Base-by-base conservation (phyloP, 202 grass and related monocot genomes). In the Dendrocalamus latiflorus region DNA sequence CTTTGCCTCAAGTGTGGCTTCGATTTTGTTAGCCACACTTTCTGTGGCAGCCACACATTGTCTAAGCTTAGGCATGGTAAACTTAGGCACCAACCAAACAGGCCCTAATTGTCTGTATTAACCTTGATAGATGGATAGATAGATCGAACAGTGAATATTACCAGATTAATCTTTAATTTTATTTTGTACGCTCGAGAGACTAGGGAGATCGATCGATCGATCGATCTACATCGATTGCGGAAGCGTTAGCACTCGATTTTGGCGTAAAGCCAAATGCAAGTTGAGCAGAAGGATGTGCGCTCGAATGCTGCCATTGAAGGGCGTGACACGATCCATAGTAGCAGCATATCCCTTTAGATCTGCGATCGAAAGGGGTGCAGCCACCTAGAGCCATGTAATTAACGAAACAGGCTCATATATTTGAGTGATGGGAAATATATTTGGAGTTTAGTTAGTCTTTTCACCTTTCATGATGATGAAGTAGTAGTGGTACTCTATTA, bases 221-320 rank as follows among this genome's bases (percentile, higher is more conserved):
- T n/a, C n/a, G n/a, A n/a, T n/a, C n/a, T n/a, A n/a, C n/a, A n/a
- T n/a, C n/a, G n/a, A n/a, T n/a, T n/a, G n/a, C 17, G 37, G 34
- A 1, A 66, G 37, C 15, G 8, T 55, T 13, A 25, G n/a, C 56
- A 70, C 45, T 85, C 64, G 70, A 90, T 74, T 44, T n/a, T 72
- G 64, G 70, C 77, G 89, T 87, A 38, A 49, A 75, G 77, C 77
- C 81, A n/a, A 81, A 10, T 59, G 80, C 39, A 72, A 84, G 37
- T 85, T 47, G 81, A 85, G 60, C 68, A 33, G 43, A 47, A 54
- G 76, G 81, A 85, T 81, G 76, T 70, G 76, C 62, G 70, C 51
- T 62, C 76, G 36, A 68, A 79, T 65, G 47, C 25, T 38, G 38
- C 22, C 81, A 66, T 83, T 30, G 68, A 44, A 68, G 61, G 26